Percentiles rank a stretch among this genome's conserved stretches.
Conservation (phyloP, 495 filamentous ascomycete species). For the Aspergillus sclerotioniger region DNA sequence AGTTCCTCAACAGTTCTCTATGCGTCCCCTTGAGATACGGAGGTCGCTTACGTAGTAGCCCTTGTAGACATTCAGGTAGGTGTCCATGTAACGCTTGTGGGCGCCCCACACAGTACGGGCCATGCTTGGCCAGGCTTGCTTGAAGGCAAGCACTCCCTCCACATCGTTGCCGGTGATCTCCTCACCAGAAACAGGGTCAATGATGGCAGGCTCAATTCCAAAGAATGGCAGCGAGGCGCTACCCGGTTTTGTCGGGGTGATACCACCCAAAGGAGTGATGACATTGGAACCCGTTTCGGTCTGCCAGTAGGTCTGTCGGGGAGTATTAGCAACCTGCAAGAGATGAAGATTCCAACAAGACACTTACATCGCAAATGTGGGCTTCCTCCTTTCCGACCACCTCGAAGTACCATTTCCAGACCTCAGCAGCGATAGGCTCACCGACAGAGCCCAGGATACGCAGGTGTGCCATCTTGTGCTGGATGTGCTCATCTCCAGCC, state of each 20-base stretch:
- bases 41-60: conserved; percentile 82
- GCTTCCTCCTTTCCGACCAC: conserved; percentile 90
- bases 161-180: conserved; percentile 96
- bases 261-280: conserved; percentile 55
- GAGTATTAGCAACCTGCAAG: background rate
- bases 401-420: conserved; percentile 99
- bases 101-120: conserved; percentile 97
- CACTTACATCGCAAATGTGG: conserved; percentile 89
- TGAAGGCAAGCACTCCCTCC: conserved; percentile 96
- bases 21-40: background rate
- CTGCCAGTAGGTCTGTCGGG: conserved; percentile 94
- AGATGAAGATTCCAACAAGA: conserved; percentile 5
- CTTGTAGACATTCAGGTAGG: conserved; percentile 96
- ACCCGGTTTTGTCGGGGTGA: conserved; percentile 57
- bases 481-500: conserved; percentile 88
- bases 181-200: conserved; percentile 92
- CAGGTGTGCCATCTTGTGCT: conserved; percentile 82
- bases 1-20: background rate
- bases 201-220: conserved; percentile 95
- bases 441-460: conserved; percentile 94
- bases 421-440: conserved; percentile 96
- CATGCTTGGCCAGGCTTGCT: conserved; percentile 99
- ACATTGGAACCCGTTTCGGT: conserved; percentile 98
- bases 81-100: conserved; percentile 98
- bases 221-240: conserved; percentile 75